These are phyloP conservation scores for Stygiomarasmius scandens DNA, from an alignment of 1,284 basidiomycete species.

Conservation along the genomic window DNA sequence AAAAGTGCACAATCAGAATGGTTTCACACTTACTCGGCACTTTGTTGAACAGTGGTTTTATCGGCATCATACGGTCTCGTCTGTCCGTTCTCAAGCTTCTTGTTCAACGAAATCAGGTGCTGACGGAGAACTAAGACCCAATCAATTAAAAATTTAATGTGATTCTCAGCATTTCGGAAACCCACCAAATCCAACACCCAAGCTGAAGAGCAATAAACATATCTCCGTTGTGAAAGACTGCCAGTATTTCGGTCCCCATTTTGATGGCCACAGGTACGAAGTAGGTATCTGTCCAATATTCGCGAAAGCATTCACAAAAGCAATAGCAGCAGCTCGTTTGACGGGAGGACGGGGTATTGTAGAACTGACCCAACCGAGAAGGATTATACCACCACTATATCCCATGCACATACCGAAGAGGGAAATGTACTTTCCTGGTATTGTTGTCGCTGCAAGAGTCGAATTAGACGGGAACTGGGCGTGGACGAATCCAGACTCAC, in stretches of 20 bases:
- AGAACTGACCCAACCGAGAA: slow-evolving; percentile 20
- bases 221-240: slow-evolving; percentile 22
- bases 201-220: slow-evolving; percentile 17
- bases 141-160: not conserved
- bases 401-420: slow-evolving; percentile 24
- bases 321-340: slow-evolving; percentile 52
- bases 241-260: slow-evolving; percentile 21
- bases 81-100: slow-evolving; percentile 20
- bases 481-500: too few relatives aligned
- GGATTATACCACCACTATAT: slow-evolving; percentile 33
- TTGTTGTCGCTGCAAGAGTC: not conserved
- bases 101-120: slow-evolving; percentile 19
- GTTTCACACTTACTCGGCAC: slow-evolving; percentile 16
- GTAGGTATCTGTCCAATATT: slow-evolving; percentile 25
- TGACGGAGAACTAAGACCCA: slow-evolving; percentile 18
- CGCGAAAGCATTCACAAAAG: slow-evolving; percentile 66
- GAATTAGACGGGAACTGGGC: too few relatives aligned
- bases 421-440: slow-evolving; percentile 19
- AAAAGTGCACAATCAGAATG: not conserved
- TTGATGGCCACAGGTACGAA: slow-evolving; percentile 22
- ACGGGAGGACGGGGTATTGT: slow-evolving; percentile 22
- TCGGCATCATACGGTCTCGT: slow-evolving; percentile 12
- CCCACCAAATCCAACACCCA: slow-evolving; percentile 20
- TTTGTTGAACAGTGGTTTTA: slow-evolving; percentile 11
- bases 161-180: not conserved